Conservation (phyloP, 1,284 basidiomycete species). For the Cutaneotrichosporon dermatis region DNA sequence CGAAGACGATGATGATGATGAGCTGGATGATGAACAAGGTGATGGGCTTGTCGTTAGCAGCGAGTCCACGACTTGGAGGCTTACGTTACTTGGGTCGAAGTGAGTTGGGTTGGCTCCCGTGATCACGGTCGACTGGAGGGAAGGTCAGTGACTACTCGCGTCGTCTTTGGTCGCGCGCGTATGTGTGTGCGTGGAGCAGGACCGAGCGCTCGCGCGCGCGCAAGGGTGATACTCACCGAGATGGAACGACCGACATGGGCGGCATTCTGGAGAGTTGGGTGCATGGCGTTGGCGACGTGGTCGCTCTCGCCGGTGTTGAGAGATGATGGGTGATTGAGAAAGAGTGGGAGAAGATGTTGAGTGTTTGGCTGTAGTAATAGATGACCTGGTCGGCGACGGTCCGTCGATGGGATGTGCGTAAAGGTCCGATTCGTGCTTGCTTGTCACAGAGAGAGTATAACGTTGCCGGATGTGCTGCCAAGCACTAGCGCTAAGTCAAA, state of each 20-base stretch:
- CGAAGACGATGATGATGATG: conserved; percentile 66
- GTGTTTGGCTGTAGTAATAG: too few relatives aligned
- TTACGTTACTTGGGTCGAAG: conserved; percentile 56
- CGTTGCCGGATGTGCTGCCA: too few relatives aligned
- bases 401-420: too few relatives aligned
- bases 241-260: conserved; percentile 1
- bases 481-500: too few relatives aligned
- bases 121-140: conserved; percentile 9
- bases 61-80: conserved; percentile 3
- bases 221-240: conserved; percentile 3
- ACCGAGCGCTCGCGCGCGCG: too few relatives aligned
- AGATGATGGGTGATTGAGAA: not conserved
- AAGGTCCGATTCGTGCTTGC: too few relatives aligned
- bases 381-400: too few relatives aligned
- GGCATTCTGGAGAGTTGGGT: not conserved
- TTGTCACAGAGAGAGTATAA: too few relatives aligned
- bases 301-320: not conserved
- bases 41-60: conserved; percentile 56
- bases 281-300: not conserved
- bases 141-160: not conserved
- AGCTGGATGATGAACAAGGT: conserved; percentile 69
- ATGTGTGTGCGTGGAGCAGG: too few relatives aligned
- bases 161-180: too few relatives aligned
- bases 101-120: conserved; percentile 28
- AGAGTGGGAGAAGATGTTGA: too few relatives aligned